Base-by-base conservation (phyloP, 805 yeast genomes). In the Wickerhamiella australiensis region DNA sequence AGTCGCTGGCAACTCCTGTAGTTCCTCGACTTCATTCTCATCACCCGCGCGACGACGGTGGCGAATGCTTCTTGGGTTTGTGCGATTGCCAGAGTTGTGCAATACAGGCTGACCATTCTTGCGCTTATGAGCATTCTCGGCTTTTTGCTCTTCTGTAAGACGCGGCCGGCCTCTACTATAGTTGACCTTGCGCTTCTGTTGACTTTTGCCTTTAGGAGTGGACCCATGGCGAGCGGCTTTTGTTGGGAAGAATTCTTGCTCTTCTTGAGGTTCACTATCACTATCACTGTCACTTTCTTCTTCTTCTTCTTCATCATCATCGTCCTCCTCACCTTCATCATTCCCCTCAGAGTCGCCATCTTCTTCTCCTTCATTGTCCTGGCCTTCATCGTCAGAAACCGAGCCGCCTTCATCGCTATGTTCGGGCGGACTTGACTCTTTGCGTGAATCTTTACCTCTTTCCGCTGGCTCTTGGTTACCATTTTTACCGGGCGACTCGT, bases 31-130 rank as follows among this genome's bases (percentile, higher is more conserved):
- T 6, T 38, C 42, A 20, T 41, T 25, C 5, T 3, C 20, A 3
- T 41, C 44, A 20, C 44, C 31, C 3, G 26, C 17, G 20, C 42
- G 42, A 18, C 42, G 42, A 21, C 42, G 42, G n/a, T 38, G 26
- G 4, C 42, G 7, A 4, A 33, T 3, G 15, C 6, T 33, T 17
- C 38, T n/a, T 3, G 38, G n/a, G n/a, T 33, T 33, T 26, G 29
- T 11, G 29, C 11, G 7, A n/a, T n/a, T n/a, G n/a, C n/a, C n/a
- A n/a, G n/a, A n/a, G n/a, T n/a, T n/a, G n/a, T n/a, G n/a, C n/a
- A n/a, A n/a, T n/a, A n/a, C n/a, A n/a, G n/a, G n/a, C n/a, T n/a
- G n/a, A n/a, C 13, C 15, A 13, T 33, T 15, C 7, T 33, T 15
- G 15, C 37, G 37, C 5, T 6, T 13, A 33, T 6, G 37, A 8